Evolutionary conservation across 1,284 basidiomycete genomes (phyloP), one percentile per base, ranked within the genome.

Genomic region (Porodaedalea pini): DNA sequence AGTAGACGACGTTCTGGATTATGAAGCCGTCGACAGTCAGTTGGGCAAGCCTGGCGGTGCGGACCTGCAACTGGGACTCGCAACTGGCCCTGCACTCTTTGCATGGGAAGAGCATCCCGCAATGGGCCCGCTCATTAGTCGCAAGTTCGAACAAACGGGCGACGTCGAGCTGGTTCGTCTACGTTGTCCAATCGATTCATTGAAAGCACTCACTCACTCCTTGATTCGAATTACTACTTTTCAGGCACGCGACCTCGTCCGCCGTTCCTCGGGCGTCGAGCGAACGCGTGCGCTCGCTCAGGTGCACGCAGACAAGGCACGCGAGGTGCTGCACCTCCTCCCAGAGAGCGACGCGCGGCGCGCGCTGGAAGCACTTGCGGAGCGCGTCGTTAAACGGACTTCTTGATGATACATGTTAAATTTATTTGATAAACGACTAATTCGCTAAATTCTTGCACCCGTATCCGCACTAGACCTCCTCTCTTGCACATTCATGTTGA

Each of bases 71-170:
- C 76, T 96, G 0, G 94, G 95, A 1, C 77, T 97, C 21, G 91
- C 94, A 1, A 97, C 94, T 0, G 96, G 91, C 0, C 96, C 96
- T 0, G 90, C 90, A 1, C 74, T 99, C n/a, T 98, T 90, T 68
- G 96, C 97, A 13, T 94, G 92, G 78, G 92, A 97, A 71, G 88
- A 97, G 69, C 80, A 91, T 69, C 84, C 91, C 4, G 85, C 87
- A 61, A 77, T 97, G 69, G 86, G 86, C 2, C 86, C 89, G 1
- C 75, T 98, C 61, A 94, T 99, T 56, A 76, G 80, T 50, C 84
- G 97, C 55, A 90, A 92, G 73, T 97, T 98, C 70, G 76, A 81
- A 41, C 75, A 82, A 15, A 77, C 82, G 27, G 96, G 94, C 7
- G 96, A 99, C 68, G 88, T 95, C 29, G 90, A 95, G 64, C 73